These are phyloP conservation scores for Bremia lactucae DNA, from an alignment of 352 stramenopile species.

Conservation along the genomic window DNA sequence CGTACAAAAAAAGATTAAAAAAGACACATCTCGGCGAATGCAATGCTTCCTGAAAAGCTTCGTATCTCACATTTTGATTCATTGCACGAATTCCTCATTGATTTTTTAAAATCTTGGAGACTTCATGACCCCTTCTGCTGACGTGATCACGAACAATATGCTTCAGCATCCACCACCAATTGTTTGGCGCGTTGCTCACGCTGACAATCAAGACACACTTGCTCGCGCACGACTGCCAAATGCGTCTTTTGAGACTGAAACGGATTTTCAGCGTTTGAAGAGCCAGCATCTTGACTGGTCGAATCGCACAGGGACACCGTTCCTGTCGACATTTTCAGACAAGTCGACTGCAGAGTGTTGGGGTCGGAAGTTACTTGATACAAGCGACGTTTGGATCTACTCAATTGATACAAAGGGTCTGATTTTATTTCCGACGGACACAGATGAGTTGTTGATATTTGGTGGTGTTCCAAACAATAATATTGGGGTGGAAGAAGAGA, in stretches of 20 bases:
- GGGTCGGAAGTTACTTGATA: neutral
- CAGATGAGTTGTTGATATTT: neutral
- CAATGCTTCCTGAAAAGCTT: no score
- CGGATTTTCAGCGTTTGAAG: neutral
- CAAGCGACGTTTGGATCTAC: constrained; percentile 1
- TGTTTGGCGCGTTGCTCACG: constrained; percentile 1
- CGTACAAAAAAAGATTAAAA: neutral
- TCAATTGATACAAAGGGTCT: neutral
- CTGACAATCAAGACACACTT: neutral
- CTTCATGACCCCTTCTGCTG: neutral
- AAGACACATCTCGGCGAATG: no score
- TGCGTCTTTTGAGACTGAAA: neutral
- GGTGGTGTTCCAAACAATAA: constrained; percentile 1
- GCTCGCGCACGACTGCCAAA: neutral
- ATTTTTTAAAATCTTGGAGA: neutral
- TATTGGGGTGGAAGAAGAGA: neutral
- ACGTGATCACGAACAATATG: neutral
- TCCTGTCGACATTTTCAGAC: neutral
- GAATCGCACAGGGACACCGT: neutral
- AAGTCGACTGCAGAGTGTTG: neutral
- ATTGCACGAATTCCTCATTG: no score
- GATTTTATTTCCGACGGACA: neutral
- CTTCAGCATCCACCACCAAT: neutral
- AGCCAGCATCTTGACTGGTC: neutral
- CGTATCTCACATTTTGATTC: no score